These are phyloP conservation scores for Cadophora luteo-olivacea DNA, from an alignment of 2,329 filamentous ascomycete genomes.

Conservation along the genomic window DNA sequence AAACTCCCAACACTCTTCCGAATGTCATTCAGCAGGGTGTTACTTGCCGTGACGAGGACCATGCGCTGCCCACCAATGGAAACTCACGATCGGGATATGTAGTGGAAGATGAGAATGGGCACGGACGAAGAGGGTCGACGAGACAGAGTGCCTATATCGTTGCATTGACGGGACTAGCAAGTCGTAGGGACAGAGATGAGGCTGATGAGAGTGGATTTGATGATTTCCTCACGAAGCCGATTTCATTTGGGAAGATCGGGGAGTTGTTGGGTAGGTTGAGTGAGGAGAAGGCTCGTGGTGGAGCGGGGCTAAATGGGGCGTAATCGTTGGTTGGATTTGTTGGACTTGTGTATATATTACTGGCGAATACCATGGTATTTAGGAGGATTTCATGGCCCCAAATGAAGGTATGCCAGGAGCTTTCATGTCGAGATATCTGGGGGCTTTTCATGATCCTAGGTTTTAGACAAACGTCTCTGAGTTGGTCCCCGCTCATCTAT, in stretches of 20 bases:
- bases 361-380: neutral
- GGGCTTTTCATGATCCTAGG: neutral
- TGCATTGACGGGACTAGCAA: slow-evolving; percentile 58
- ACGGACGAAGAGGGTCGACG: neutral
- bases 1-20: neutral
- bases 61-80: neutral
- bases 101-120: neutral
- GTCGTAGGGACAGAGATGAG: slow-evolving; percentile 53
- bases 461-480: slow-evolving; percentile 28
- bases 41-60: neutral
- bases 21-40: neutral
- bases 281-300: slow-evolving; percentile 23
- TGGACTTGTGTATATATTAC: neutral
- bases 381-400: neutral
- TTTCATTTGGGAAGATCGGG: slow-evolving; percentile 42
- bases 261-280: slow-evolving; percentile 32
- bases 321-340: neutral
- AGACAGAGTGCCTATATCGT: slow-evolving; percentile 51
- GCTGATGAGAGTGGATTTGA: slow-evolving; percentile 60
- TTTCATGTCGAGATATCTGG: neutral
- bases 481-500: slow-evolving; percentile 7
- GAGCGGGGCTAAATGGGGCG: neutral
- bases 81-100: neutral
- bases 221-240: slow-evolving; percentile 59
- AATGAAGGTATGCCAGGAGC: too few relatives aligned